Evolutionary conservation across 768 basidiomycete genomes (phyloP).

Genomic region (Chalciporus chontae): DNA sequence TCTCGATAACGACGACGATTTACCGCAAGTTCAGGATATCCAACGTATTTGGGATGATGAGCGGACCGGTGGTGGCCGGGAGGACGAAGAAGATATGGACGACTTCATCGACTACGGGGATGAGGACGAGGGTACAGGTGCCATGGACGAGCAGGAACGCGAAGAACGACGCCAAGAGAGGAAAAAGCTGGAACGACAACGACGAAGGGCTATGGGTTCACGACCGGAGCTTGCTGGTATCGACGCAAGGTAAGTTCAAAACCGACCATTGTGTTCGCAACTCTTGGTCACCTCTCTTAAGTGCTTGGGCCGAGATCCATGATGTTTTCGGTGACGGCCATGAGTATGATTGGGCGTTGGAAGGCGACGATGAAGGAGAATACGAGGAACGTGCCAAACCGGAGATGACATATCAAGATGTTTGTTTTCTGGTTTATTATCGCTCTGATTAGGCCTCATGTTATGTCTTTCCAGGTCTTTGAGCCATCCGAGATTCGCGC

Average conservation of each 20-base stretch:
- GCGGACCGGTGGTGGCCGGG: constrained; percentile 39
- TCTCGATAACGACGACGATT: constrained; percentile 50
- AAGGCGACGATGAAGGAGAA: constrained; percentile 63
- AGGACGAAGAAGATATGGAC: constrained; percentile 64
- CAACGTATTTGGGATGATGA: constrained; percentile 83
- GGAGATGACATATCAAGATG: constrained; percentile 84
- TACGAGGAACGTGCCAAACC: constrained; percentile 51
- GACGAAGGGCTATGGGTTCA: constrained; percentile 60
- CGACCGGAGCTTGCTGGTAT: constrained; percentile 75
- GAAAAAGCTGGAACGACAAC: constrained; percentile 56
- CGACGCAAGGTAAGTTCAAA: constrained; percentile 67
- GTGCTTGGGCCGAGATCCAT: constrained; percentile 93
- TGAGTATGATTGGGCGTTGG: constrained; percentile 94
- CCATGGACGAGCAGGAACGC: constrained; percentile 70
- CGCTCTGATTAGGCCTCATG: neutral
- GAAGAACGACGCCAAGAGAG: constrained; percentile 72
- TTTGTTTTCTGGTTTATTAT: constrained; percentile 32
- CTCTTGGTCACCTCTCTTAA: constrained; percentile 31
- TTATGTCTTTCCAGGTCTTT: constrained; percentile 65
- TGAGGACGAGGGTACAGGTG: constrained; percentile 78
- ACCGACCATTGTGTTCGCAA: neutral
- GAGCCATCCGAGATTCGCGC: constrained; percentile 95
- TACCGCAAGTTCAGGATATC: constrained; percentile 53
- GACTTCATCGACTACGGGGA: constrained; percentile 79
- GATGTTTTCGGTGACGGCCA: constrained; percentile 96